phyloP scores from a whole-genome alignment of 2,329 filamentous ascomycete species.

The Alternaria solani region DNA sequence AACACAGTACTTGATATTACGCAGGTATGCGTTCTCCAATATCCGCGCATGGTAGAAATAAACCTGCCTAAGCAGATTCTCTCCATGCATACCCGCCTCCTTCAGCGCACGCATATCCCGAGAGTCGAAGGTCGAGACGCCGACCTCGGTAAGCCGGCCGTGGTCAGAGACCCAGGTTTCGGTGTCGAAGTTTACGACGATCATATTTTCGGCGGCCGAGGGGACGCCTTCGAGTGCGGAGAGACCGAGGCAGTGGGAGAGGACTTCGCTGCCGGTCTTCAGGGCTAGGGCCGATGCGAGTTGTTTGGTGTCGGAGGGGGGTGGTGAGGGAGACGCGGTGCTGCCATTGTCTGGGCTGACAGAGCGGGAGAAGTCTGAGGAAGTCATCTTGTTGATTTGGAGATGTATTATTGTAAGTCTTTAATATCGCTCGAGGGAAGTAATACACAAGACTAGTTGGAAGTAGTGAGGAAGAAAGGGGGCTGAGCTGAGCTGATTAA shows the following conservation, averaged over 20 bases:
- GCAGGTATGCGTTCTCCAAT: constrained; percentile 9
- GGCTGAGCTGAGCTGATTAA: not conserved
- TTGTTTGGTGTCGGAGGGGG: not conserved
- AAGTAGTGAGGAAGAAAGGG: not conserved
- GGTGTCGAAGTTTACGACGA: constrained; percentile 21
- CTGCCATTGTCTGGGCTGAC: not conserved
- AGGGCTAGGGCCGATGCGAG: not conserved
- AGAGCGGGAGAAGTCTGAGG: not conserved
- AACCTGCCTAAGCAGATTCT: constrained; percentile 21
- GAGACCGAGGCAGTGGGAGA: constrained; percentile 10
- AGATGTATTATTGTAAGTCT: not conserved
- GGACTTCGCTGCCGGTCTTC: not conserved
- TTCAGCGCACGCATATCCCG: constrained; percentile 10
- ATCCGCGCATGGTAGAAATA: constrained; percentile 29
- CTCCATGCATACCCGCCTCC: constrained; percentile 13
- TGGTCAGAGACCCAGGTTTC: constrained; percentile 19
- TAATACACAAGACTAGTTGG: not conserved
- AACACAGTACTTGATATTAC: constrained; percentile 17
- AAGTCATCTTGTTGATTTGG: not conserved
- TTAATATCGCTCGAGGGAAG: not conserved
- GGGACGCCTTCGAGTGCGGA: constrained; percentile 1
- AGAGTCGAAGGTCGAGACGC: constrained; percentile 20
- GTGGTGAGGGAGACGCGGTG: not conserved
- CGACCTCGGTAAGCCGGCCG: constrained; percentile 22
- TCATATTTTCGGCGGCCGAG: constrained; percentile 4